phyloP scores from a whole-genome alignment of 2,329 filamentous ascomycete species.

The Sordariomycetes sp. region DNA sequence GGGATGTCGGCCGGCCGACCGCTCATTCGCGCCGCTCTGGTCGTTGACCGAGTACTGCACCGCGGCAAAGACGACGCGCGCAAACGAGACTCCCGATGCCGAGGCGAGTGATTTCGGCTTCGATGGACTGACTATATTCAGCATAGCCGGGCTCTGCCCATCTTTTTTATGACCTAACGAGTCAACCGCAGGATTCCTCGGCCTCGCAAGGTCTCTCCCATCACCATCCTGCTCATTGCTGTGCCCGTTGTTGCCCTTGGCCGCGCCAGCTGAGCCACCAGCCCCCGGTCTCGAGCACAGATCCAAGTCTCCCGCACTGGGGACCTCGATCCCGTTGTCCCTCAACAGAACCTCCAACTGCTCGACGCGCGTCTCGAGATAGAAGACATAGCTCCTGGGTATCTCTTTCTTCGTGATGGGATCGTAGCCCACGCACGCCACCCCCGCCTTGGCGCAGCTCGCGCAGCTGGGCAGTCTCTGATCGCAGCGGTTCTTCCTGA shows the following conservation, averaged over 20 bases:
- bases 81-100: slow-evolving; percentile 87
- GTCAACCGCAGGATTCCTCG: slow-evolving; percentile 19
- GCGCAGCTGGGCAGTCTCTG: slow-evolving; percentile 86
- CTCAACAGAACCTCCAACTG: slow-evolving; percentile 72
- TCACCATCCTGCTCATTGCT: neutral
- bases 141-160: slow-evolving; percentile 38
- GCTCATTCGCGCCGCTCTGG: slow-evolving; percentile 38
- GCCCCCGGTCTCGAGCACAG: slow-evolving; percentile 34
- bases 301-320: slow-evolving; percentile 62
- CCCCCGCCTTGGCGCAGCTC: slow-evolving; percentile 85
- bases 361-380: slow-evolving; percentile 77
- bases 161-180: slow-evolving; percentile 23
- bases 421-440: slow-evolving; percentile 90
- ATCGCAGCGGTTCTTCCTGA: slow-evolving; percentile 92
- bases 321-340: slow-evolving; percentile 61
- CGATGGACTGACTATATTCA: slow-evolving; percentile 67
- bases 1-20: slow-evolving; percentile 11
- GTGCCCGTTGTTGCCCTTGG: neutral
- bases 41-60: slow-evolving; percentile 65
- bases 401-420: slow-evolving; percentile 96
- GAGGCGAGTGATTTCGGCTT: slow-evolving; percentile 77
- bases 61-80: slow-evolving; percentile 85
- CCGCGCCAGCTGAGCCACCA: neutral
- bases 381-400: slow-evolving; percentile 89
- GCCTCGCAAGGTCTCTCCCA: slow-evolving; percentile 7